Evolutionary conservation across 2,329 filamentous ascomycete genomes (phyloP).

Genomic region (Nannizziopsis barbatae): DNA sequence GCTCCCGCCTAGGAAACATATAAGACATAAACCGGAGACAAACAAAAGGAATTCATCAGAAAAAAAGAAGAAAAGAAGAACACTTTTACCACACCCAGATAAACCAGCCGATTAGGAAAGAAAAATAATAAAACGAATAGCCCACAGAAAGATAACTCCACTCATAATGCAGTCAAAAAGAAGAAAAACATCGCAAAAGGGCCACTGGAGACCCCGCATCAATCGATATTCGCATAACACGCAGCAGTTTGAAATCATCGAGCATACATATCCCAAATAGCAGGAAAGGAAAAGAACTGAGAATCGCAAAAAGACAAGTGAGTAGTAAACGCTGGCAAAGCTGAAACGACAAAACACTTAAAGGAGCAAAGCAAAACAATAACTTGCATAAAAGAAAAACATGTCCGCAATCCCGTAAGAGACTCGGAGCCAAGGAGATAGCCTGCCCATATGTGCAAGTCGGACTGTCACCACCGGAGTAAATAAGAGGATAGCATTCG

Average conservation of each 20-base stretch:
- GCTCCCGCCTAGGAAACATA: background rate
- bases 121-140: background rate
- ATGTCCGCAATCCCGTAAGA: background rate
- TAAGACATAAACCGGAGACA: background rate
- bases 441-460: slow-evolving; percentile 5
- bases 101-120: background rate
- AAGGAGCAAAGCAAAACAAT: background rate
- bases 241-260: background rate
- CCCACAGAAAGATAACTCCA: background rate
- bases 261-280: slow-evolving; percentile 5
- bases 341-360: background rate
- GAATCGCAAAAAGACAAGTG: background rate
- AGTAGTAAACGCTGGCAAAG: background rate
- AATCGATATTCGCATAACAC: background rate
- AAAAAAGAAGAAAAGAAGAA: too few species aligned
- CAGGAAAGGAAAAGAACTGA: background rate
- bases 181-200: background rate
- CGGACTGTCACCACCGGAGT: background rate
- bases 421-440: background rate
- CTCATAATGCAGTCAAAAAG: slow-evolving; percentile 1
- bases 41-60: background rate
- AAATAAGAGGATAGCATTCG: background rate
- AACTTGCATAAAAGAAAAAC: background rate
- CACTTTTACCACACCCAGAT: background rate
- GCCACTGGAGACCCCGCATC: background rate